Conservation (phyloP, 768 basidiomycete genomes). For the Hirschioporus abietinus region DNA sequence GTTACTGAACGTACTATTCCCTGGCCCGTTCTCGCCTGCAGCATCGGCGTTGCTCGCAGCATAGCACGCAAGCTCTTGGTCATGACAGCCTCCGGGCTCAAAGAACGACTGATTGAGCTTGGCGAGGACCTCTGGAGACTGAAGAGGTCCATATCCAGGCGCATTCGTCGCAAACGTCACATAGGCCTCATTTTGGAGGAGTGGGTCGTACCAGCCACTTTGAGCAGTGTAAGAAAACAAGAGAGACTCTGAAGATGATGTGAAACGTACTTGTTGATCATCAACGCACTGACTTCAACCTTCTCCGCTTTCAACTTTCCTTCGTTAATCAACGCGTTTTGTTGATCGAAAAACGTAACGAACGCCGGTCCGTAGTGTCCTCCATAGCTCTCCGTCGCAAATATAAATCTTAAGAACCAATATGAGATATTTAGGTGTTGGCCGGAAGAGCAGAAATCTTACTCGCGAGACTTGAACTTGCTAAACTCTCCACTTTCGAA, state of each 20-base stretch:
- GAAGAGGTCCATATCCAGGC: conserved; percentile 63
- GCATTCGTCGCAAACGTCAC: conserved; percentile 56
- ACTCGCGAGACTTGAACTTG: conserved; percentile 50
- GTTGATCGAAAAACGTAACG: conserved; percentile 58
- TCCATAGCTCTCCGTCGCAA: conserved; percentile 64
- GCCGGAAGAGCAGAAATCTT: conserved; percentile 2
- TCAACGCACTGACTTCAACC: conserved; percentile 51
- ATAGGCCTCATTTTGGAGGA: conserved; percentile 57
- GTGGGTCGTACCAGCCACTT: conserved; percentile 64
- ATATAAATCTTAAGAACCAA: conserved; percentile 41
- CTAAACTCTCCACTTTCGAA: conserved; percentile 52
- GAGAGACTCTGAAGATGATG: background rate
- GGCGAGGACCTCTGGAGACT: conserved; percentile 38
- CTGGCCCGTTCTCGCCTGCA: conserved; percentile 22
- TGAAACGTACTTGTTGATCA: conserved; percentile 53
- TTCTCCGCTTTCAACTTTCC: conserved; percentile 43
- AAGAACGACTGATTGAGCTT: conserved; percentile 47
- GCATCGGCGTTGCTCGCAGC: conserved; percentile 40
- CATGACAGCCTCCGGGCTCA: conserved; percentile 43
- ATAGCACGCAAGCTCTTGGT: conserved; percentile 51
- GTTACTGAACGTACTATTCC: conserved; percentile 18
- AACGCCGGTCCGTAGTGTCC: conserved; percentile 65
- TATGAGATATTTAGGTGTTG: background rate
- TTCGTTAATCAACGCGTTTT: conserved; percentile 46
- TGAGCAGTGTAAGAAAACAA: conserved; percentile 5